Percentiles rank a stretch among this genome's conserved stretches.
phyloP scores from a whole-genome alignment of 1,284 basidiomycete genomes.

The Fomitopsis betulina region DNA sequence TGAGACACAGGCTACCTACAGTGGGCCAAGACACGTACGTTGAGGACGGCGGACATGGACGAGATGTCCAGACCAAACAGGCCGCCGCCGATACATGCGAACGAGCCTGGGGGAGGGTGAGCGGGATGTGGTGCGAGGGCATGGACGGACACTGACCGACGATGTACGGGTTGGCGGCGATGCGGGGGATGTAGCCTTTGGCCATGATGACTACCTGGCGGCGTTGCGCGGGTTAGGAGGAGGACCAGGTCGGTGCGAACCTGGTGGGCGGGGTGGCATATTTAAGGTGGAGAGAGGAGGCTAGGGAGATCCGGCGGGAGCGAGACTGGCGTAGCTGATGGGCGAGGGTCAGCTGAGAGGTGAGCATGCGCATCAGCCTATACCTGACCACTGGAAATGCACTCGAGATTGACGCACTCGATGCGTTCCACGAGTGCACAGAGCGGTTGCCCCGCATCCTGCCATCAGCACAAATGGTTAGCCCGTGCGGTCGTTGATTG shows the following conservation, averaged over 20 bases:
- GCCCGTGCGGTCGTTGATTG: too few relatives aligned
- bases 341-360: background rate
- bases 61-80: conserved; percentile 79
- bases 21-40: conserved; percentile 30
- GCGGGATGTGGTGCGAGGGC: background rate
- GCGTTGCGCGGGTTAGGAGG: background rate
- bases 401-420: too few relatives aligned
- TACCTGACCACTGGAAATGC: too few relatives aligned
- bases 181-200: background rate
- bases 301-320: background rate
- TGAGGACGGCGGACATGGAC: conserved; percentile 77
- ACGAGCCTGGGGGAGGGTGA: conserved; percentile 60
- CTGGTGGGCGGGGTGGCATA: background rate
- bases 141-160: background rate
- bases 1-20: background rate
- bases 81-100: conserved; percentile 77
- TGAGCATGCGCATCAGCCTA: background rate
- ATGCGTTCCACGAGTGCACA: too few relatives aligned
- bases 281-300: too few relatives aligned
- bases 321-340: background rate
- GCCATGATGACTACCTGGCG: background rate
- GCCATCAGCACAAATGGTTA: too few relatives aligned
- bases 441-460: too few relatives aligned
- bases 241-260: background rate
- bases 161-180: conserved; percentile 1